Conservation (phyloP, 768 basidiomycete species). For the Sistotremastrum niveocremeum region DNA sequence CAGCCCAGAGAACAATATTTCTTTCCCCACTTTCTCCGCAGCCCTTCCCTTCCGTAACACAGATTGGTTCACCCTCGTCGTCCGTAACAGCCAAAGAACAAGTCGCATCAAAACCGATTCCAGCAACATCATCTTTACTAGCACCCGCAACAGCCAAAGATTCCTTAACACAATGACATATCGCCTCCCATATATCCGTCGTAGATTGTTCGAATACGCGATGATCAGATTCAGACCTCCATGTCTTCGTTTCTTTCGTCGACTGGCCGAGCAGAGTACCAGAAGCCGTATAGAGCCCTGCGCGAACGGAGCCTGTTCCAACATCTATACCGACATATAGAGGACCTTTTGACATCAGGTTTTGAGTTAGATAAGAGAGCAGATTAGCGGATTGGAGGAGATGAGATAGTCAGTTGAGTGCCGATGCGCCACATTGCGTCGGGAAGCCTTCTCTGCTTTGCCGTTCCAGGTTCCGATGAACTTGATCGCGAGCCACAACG, state of each 20-base stretch:
- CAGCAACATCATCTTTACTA: slow-evolving; percentile 46
- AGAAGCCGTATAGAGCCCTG: slow-evolving; percentile 55
- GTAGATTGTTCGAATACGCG: slow-evolving; percentile 97
- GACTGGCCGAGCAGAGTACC: slow-evolving; percentile 69
- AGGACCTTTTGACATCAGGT: neutral
- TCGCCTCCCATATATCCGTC: slow-evolving; percentile 68
- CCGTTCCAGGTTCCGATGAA: too few species aligned
- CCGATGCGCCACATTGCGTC: too few species aligned
- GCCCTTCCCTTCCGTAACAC: slow-evolving; percentile 53
- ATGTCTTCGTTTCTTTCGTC: slow-evolving; percentile 73
- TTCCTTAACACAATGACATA: slow-evolving; percentile 45
- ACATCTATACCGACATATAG: slow-evolving; percentile 66
- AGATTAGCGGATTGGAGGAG: too few species aligned
- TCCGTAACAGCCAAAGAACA: slow-evolving; percentile 88
- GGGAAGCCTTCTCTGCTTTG: too few species aligned
- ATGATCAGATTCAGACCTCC: slow-evolving; percentile 72
- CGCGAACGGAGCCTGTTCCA: slow-evolving; percentile 89
- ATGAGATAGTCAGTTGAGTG: too few species aligned
- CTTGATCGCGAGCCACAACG: too few species aligned
- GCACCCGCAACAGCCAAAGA: slow-evolving; percentile 42
- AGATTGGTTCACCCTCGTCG: slow-evolving; percentile 55
- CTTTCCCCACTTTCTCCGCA: slow-evolving; percentile 58
- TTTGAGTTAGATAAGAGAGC: too few species aligned
- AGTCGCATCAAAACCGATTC: slow-evolving; percentile 91
- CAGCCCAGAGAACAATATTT: slow-evolving; percentile 92